Evolutionary conservation across 805 yeast genomes (phyloP), one percentile per base, ranked within the genome.

Genomic region (Sugiyamaella valdiviana): DNA sequence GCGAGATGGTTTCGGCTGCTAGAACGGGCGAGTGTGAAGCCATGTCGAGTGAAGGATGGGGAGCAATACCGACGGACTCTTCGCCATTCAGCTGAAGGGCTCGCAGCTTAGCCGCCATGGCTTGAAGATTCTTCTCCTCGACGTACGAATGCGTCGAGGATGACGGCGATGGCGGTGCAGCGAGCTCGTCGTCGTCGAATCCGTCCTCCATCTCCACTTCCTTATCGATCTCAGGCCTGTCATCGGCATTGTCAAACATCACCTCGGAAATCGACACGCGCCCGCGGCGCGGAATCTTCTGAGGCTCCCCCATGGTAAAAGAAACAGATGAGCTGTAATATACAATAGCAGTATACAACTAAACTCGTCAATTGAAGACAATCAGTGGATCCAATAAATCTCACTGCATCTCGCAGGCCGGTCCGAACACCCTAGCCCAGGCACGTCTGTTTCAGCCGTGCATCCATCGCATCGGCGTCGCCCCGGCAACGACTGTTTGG

Each of bases 61-160:
- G 44, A 17, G 43, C 48, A 37, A 17, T 26, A 5, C 20, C 50
- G 14, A 26, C 26, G 42, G 17, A 20, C 19, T 41, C 44, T 10
- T 41, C 49, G 14, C 38, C 35, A 19, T 49, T 44, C 32, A 53
- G 36, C 14, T 55, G 52, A 16, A 60, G 46, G 4, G 88, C 85
- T 50, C 74, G 72, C 35, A 78, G 62, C 58, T 83, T 83, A 57
- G 85, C 79, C 53, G 82, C 87, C 50, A 82, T 81, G 45, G 80
- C 88, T 57, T 74, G 75, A 57, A 83, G 70, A 57, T 72, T 69
- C 57, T 73, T 73, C 54, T 83, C 90, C 57, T 84, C 88, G 5
- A 79, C 76, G 44, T 81, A 72, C 1, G 86, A 78, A 60, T 82
- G 62, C 2, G 61, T 52, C n/a, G 56, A 50, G 24, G 48, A 20